phyloP scores from a whole-genome alignment of 2,329 filamentous ascomycete species.

The Acrodontium crateriforme region DNA sequence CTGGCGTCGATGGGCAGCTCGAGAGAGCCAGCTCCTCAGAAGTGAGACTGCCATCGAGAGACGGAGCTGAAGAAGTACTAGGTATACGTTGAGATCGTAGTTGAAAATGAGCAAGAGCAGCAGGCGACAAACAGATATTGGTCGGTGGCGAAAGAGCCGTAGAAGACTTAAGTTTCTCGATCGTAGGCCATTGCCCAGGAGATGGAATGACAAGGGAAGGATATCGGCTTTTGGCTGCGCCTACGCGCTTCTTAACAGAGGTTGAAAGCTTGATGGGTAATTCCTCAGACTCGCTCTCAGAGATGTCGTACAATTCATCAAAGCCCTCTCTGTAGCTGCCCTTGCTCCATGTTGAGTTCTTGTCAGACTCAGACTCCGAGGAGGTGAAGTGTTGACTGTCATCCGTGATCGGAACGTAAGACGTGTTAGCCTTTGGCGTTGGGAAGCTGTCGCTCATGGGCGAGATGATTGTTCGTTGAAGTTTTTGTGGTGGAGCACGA shows the following conservation, averaged over 20 bases:
- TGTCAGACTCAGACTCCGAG: constrained; percentile 30
- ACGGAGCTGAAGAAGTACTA: constrained; percentile 67
- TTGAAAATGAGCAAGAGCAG: constrained; percentile 56
- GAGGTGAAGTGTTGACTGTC: constrained; percentile 45
- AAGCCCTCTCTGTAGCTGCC: constrained; percentile 59
- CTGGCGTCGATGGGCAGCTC: constrained; percentile 74
- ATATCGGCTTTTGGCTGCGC: constrained; percentile 30
- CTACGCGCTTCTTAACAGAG: constrained; percentile 32
- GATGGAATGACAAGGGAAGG: constrained; percentile 47
- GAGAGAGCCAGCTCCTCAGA: constrained; percentile 76
- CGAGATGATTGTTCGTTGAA: constrained; percentile 26
- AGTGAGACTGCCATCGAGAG: constrained; percentile 73
- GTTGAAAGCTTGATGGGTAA: constrained; percentile 38
- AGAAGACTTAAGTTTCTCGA: constrained; percentile 35
- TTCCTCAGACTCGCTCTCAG: constrained; percentile 58
- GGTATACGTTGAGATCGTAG: constrained; percentile 47
- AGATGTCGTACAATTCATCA: constrained; percentile 77
- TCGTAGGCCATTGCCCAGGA: constrained; percentile 41
- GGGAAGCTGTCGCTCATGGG: constrained; percentile 48
- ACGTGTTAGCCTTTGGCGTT: constrained; percentile 14
- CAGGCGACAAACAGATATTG: constrained; percentile 24
- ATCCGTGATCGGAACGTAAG: constrained; percentile 7
- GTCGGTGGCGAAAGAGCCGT: constrained; percentile 34
- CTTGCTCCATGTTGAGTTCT: constrained; percentile 40
- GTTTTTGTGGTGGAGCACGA: constrained; percentile 16